Evolutionary conservation across 371 early-diverging fungal genomes (phyloP).

Genomic region (Umbelopsis sp.): DNA sequence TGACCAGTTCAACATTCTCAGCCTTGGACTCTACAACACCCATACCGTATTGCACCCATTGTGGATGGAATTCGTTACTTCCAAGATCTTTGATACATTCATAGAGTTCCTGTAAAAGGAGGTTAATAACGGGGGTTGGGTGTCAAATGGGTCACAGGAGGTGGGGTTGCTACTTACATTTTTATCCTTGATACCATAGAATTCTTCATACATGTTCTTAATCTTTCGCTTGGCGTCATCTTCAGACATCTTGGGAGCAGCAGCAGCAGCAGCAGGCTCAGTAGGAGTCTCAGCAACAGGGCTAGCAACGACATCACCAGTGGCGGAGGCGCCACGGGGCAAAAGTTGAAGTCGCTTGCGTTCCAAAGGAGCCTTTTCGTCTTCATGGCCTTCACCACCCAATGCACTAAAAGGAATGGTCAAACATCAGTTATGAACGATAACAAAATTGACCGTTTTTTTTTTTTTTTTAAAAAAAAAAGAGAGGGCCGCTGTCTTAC

Average conservation of each 20-base stretch:
- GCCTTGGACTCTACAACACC: slow-evolving; percentile 59
- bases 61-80: slow-evolving; percentile 51
- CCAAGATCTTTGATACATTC: slow-evolving; percentile 78
- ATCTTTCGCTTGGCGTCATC: slow-evolving; percentile 65
- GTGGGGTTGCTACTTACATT: slow-evolving; percentile 28
- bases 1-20: slow-evolving; percentile 58
- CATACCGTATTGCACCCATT: slow-evolving; percentile 50
- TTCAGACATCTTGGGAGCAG: slow-evolving; percentile 54
- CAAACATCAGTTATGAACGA: background rate
- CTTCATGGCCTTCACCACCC: slow-evolving; percentile 50
- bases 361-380: slow-evolving; percentile 40
- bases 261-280: slow-evolving; percentile 22
- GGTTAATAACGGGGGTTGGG: no score
- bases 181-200: slow-evolving; percentile 59
- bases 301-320: slow-evolving; percentile 20
- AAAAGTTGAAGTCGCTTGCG: slow-evolving; percentile 47
- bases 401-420: slow-evolving; percentile 36
- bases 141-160: no score
- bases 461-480: background rate
- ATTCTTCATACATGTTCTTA: slow-evolving; percentile 73
- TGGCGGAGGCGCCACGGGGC: slow-evolving; percentile 38
- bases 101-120: slow-evolving; percentile 36
- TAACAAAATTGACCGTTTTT: background rate
- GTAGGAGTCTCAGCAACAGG: slow-evolving; percentile 7
- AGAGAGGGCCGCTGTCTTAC: slow-evolving; percentile 12